Conservation (phyloP, 2,329 filamentous ascomycete species). For the Curvularia sp. region DNA sequence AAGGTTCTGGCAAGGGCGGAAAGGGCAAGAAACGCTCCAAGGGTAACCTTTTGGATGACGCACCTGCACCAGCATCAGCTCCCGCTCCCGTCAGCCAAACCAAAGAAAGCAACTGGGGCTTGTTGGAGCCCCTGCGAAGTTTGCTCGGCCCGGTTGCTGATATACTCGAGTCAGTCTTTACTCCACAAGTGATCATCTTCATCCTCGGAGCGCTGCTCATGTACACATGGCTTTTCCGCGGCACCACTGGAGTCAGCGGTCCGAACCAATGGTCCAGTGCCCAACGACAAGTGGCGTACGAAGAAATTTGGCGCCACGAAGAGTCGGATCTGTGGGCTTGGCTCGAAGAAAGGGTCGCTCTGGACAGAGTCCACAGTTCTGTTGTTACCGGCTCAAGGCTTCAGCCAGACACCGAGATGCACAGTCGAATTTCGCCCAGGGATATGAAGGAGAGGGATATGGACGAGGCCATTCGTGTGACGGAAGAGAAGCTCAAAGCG, state of each 20-base stretch:
- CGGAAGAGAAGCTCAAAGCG: slow-evolving; percentile 80
- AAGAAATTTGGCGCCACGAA: slow-evolving; percentile 89
- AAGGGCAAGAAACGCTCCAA: slow-evolving; percentile 64
- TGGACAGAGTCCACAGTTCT: slow-evolving; percentile 61
- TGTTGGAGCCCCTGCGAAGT: slow-evolving; percentile 77
- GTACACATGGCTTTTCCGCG: slow-evolving; percentile 46
- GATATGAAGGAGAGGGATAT: slow-evolving; percentile 77
- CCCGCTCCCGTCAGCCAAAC: slow-evolving; percentile 34
- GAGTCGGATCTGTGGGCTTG: slow-evolving; percentile 92
- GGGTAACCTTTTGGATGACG: slow-evolving; percentile 58
- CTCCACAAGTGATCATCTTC: slow-evolving; percentile 77
- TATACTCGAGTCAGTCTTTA: slow-evolving; percentile 73
- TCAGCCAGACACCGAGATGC: slow-evolving; percentile 50
- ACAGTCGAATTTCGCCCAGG: slow-evolving; percentile 57
- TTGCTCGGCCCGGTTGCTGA: slow-evolving; percentile 73
- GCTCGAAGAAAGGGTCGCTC: slow-evolving; percentile 83
- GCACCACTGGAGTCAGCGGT: slow-evolving; percentile 40
- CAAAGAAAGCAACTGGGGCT: slow-evolving; percentile 67
- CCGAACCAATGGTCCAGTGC: slow-evolving; percentile 54
- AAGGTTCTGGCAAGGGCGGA: slow-evolving; percentile 57
- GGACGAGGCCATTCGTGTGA: slow-evolving; percentile 80
- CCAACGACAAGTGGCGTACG: slow-evolving; percentile 81
- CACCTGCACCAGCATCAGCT: slow-evolving; percentile 46
- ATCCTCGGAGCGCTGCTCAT: slow-evolving; percentile 67
- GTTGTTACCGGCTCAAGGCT: slow-evolving; percentile 33